phyloP scores from a whole-genome alignment of 768 basidiomycete genomes.

The Epithele typhae region DNA sequence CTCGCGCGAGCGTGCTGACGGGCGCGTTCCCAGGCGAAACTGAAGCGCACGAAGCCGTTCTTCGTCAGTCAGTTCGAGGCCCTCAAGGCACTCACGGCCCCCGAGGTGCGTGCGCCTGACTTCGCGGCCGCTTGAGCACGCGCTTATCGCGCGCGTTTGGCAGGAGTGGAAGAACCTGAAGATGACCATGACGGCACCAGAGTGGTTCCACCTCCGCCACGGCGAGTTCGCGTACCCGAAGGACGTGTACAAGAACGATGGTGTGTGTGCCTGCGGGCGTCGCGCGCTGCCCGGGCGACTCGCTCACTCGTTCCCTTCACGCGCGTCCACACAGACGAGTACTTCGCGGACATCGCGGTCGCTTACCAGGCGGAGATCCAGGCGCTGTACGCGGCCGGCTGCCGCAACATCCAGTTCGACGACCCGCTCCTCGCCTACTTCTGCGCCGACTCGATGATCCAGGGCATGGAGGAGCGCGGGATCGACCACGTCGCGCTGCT shows the following conservation, averaged over 20 bases:
- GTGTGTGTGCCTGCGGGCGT: slow-evolving; percentile 30
- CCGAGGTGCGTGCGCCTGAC: slow-evolving; percentile 41
- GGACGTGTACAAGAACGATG: slow-evolving; percentile 57
- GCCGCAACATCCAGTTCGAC: slow-evolving; percentile 41
- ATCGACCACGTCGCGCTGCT: slow-evolving; percentile 62
- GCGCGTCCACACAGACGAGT: slow-evolving; percentile 28
- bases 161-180: slow-evolving; percentile 68
- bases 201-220: slow-evolving; percentile 68
- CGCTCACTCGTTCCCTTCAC: background rate
- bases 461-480: slow-evolving; percentile 55
- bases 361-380: slow-evolving; percentile 44
- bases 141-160: background rate
- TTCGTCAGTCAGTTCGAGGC: slow-evolving; percentile 62
- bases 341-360: slow-evolving; percentile 44
- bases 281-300: slow-evolving; percentile 13
- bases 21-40: slow-evolving; percentile 44
- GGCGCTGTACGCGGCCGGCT: slow-evolving; percentile 41
- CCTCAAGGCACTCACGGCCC: slow-evolving; percentile 50
- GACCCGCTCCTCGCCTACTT: slow-evolving; percentile 55
- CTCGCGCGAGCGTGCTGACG: background rate
- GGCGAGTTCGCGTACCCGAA: slow-evolving; percentile 58
- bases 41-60: slow-evolving; percentile 56
- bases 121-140: background rate
- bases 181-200: slow-evolving; percentile 66
- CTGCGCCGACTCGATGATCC: slow-evolving; percentile 52